phyloP scores from a whole-genome alignment of 2,329 filamentous ascomycete genomes.

The Phaeosphaeriaceae sp. region DNA sequence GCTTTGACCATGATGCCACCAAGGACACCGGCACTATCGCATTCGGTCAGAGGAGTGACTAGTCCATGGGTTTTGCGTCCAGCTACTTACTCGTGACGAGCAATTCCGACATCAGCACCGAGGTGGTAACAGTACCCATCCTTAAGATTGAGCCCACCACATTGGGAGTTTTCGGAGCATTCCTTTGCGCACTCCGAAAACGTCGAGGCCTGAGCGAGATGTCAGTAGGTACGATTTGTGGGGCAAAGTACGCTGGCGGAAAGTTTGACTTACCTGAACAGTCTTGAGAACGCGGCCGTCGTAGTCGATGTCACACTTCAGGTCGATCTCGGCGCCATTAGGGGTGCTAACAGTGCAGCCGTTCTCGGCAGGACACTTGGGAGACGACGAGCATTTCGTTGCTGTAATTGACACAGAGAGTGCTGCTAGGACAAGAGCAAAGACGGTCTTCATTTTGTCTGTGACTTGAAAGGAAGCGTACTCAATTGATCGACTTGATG shows the following conservation, averaged over 20 bases:
- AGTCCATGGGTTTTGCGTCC: neutral
- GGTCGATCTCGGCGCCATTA: slow-evolving; percentile 14
- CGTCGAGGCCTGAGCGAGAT: slow-evolving; percentile 7
- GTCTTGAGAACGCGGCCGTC: slow-evolving; percentile 12
- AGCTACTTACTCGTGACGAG: slow-evolving; percentile 8
- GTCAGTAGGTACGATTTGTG: neutral
- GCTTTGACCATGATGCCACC: neutral
- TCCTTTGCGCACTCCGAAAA: slow-evolving; percentile 18
- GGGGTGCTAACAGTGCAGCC: slow-evolving; percentile 13
- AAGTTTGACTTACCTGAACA: slow-evolving; percentile 2
- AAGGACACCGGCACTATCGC: neutral
- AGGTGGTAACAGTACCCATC: slow-evolving; percentile 20
- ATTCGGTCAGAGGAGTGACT: neutral
- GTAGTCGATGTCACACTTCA: slow-evolving; percentile 17
- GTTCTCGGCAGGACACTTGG: slow-evolving; percentile 16
- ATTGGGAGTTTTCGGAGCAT: slow-evolving; percentile 10
- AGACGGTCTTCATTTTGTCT: neutral
- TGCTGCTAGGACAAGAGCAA: neutral
- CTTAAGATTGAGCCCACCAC: slow-evolving; percentile 17
- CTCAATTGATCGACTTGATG: neutral
- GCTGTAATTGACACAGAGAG: neutral
- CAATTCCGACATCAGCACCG: slow-evolving; percentile 7
- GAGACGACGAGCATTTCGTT: slow-evolving; percentile 1
- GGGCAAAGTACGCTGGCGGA: neutral
- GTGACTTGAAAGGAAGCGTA: neutral